Base-by-base conservation (phyloP, 139 green algal species). In the Chlamydomonas eustigma region DNA sequence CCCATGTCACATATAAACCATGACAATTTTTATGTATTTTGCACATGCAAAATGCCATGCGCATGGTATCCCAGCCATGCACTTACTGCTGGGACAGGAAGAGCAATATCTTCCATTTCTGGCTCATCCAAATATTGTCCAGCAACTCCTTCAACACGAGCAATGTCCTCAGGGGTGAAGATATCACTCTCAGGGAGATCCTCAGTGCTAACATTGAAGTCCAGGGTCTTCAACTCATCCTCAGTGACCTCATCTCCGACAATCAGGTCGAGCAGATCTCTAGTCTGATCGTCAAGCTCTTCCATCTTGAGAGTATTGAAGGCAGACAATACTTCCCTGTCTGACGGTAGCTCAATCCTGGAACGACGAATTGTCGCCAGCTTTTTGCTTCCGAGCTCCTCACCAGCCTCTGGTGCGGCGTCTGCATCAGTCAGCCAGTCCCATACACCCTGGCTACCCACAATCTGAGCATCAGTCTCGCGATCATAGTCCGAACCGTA, bases 221-320 rank as follows among this genome's bases (percentile, higher is more conserved):
- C 4, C n/a, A 69, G 25, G 32, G n/a, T 66, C 65, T 83, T 79
- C 1, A 80, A 12, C 51, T 84, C 79, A 8, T 74, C 78, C 74
- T 84, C 79, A 32, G 72, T 64, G 51, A 75, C 67, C 39, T 78
- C 73, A 50, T 83, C 78, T 30, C 73, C 79, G 18, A 80, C 51
- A 22, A 84, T 71, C 72, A 84, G 76, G 30, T 84, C 79, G 37
- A 84, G 74, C 22, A 74, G 76, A 22, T 84, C 79, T 38, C 68
- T 38, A 34, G 68, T 78, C 38, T 84, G 64, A 25, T 39, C 31
- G 51, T 80, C 74, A 32, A 80, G 2, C 28, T 83, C 78, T 64
- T 83, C 72, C 30, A 83, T 35, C 68, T 74, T 72, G 65, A 72
- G 65, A 34, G 65, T 39, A 34, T n/a, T 37, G 65, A 72, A 72